phyloP scores from a whole-genome alignment of 2,329 filamentous ascomycete genomes.

The Botrytis deweyae region DNA sequence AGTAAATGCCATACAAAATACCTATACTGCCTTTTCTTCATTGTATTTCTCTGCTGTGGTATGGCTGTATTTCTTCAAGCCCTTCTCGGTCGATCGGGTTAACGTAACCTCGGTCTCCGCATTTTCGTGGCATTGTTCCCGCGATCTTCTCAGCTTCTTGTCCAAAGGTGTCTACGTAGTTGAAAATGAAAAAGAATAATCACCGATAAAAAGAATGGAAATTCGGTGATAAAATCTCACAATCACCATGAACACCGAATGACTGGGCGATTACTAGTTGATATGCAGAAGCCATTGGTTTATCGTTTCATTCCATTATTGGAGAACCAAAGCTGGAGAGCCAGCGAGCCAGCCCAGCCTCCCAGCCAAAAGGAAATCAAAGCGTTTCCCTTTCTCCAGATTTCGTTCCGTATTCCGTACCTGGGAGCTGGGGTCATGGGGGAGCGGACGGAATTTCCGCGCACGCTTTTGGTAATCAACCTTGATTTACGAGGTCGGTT shows the following conservation, averaged over 20 bases:
- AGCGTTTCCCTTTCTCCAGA: neutral
- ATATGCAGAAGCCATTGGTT: neutral
- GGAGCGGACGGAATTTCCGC: conserved; percentile 7
- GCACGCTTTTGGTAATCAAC: neutral
- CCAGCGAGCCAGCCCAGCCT: too few relatives aligned
- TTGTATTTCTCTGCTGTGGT: neutral
- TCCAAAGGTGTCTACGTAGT: neutral
- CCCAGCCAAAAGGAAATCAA: neutral
- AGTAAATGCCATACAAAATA: neutral
- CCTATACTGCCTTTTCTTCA: neutral
- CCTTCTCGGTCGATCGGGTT: neutral
- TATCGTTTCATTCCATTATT: neutral
- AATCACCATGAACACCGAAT: neutral
- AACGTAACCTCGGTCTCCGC: neutral
- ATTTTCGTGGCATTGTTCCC: neutral
- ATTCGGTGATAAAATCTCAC: neutral
- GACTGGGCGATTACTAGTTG: neutral
- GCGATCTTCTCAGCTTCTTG: neutral
- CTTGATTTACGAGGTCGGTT: neutral
- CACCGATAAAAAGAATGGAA: neutral
- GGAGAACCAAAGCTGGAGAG: neutral
- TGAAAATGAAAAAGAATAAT: neutral
- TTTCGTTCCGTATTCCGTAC: neutral
- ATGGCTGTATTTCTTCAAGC: neutral
- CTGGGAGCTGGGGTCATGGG: neutral